Evolutionary conservation across 2,329 filamentous ascomycete species (phyloP), one percentile per base, ranked within the genome.

Genomic region (Aspergillus ibericus): DNA sequence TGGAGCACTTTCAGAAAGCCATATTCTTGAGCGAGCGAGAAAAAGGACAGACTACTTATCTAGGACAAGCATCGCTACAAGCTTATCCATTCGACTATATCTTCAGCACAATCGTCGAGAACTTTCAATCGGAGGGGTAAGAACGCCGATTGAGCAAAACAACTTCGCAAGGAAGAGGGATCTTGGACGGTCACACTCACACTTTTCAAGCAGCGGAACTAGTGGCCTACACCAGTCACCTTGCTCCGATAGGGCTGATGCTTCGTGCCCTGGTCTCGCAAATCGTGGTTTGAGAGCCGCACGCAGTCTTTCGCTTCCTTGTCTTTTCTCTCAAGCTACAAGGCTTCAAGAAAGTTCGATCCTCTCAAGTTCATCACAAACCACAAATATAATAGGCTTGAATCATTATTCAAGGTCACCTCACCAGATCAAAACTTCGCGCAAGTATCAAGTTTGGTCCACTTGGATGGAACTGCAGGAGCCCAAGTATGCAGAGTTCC

Each of bases 391-490:
- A 48, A 34, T n/a, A 13, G 8, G 2, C 36, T 22, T 32, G 12
- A 42, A 18, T 25, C 22, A 5, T 25, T 3, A 25, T 2, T 16
- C 38, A 8, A 15, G n/a, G 13, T 15, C 8, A 27, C 12, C 25
- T 12, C 12, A 34, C 4, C 18, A 6, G 50, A 32, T 55, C 34
- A 27, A 44, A 44, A 20, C 59, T 34, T 60, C 65, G 12, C 66
- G 67, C 16, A 75, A 63, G 50, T 73, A 75, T 55, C 69, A 70
- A 53, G 60, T 64, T 27, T 78, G 75, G 75, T 73, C 73, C 22
- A 70, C 75, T 25, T 64, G 66, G 22, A 74, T 78, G 73, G 70
- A 76, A 56, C 46, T 75, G 6, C 67, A 70, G 16, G 59, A 67
- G 13, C 62, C 52, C 15, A 60, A 56, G 46, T 61, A 34, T 40